These are phyloP conservation scores for Phytophthora constricta DNA, from an alignment of 352 stramenopile genomes.

Conservation along the genomic window DNA sequence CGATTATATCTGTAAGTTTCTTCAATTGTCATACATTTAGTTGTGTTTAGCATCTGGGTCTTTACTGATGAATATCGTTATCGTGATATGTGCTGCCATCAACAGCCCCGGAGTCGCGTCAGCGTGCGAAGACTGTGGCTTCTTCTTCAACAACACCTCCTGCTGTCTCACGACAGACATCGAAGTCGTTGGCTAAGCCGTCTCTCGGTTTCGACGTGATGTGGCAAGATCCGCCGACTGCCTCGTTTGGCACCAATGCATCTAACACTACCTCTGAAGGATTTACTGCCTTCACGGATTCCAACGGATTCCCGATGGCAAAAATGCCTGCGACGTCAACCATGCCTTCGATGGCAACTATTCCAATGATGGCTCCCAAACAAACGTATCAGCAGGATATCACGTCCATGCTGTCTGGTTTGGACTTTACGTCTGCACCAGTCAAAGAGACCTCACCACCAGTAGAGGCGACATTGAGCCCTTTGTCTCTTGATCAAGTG, in stretches of 20 bases:
- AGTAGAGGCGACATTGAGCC: constrained; percentile 22
- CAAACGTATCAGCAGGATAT: constrained; percentile 57
- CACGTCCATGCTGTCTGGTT: constrained; percentile 74
- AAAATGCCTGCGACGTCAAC: constrained; percentile 16
- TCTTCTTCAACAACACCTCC: constrained; percentile 28
- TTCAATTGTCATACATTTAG: neutral
- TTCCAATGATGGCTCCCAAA: constrained; percentile 5
- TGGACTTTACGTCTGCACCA: constrained; percentile 73
- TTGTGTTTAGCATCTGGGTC: neutral
- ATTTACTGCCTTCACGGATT: constrained; percentile 39
- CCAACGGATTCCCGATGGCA: constrained; percentile 25
- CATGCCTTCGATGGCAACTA: constrained; percentile 5
- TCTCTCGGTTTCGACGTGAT: constrained; percentile 32
- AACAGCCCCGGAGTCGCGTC: constrained; percentile 51
- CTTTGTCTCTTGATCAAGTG: constrained; percentile 24
- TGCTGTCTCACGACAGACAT: constrained; percentile 8
- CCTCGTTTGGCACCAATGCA: neutral
- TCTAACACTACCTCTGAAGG: constrained; percentile 8
- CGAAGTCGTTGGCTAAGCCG: constrained; percentile 29
- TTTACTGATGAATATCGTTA: neutral
- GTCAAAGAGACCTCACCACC: constrained; percentile 36
- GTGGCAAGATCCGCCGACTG: constrained; percentile 26
- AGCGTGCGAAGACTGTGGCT: constrained; percentile 55
- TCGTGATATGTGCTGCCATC: neutral
- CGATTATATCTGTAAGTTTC: constrained; percentile 61